A percentile compares a stretch with the other conserved stretches of the same genome.
Evolutionary conservation across 768 basidiomycete species (phyloP).

Genomic region (Lactarius vividus): DNA sequence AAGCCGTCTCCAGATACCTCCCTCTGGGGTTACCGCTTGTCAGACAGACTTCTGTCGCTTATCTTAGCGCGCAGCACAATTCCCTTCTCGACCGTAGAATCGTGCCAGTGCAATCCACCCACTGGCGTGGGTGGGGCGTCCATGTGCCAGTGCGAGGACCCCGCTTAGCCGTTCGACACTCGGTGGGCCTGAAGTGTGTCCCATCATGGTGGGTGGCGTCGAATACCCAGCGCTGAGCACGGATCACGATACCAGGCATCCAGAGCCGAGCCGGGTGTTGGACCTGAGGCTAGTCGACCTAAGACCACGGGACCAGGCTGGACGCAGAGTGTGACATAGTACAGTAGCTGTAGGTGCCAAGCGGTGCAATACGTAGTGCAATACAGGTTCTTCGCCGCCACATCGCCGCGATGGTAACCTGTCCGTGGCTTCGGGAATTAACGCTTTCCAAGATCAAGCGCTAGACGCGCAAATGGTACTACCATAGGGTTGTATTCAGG

Average conservation of each 20-base stretch:
- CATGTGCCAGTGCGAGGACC: neutral
- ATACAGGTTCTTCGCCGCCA: neutral
- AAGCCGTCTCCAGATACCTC: neutral
- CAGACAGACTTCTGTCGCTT: neutral
- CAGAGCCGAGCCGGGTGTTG: neutral
- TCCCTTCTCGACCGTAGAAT: neutral
- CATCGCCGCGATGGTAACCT: neutral
- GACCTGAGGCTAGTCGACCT: neutral
- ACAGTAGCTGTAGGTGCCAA: neutral
- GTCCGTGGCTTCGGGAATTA: neutral
- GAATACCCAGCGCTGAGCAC: neutral
- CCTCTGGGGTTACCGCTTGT: neutral
- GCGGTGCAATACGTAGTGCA: neutral
- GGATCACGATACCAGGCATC: neutral
- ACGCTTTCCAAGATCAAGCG: neutral
- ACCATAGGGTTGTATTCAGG: neutral
- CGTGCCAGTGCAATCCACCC: neutral
- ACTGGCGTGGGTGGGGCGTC: neutral
- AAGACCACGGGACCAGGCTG: neutral
- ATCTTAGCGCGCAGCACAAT: neutral
- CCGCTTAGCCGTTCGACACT: neutral
- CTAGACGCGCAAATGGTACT: neutral
- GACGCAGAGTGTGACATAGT: neutral
- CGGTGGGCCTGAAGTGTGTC: neutral
- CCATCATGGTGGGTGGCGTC: neutral